A percentile compares a stretch with the other conserved stretches of the same genome.
Conservation (phyloP, 179 eudicot genomes). For the Silene noctiflora region DNA sequence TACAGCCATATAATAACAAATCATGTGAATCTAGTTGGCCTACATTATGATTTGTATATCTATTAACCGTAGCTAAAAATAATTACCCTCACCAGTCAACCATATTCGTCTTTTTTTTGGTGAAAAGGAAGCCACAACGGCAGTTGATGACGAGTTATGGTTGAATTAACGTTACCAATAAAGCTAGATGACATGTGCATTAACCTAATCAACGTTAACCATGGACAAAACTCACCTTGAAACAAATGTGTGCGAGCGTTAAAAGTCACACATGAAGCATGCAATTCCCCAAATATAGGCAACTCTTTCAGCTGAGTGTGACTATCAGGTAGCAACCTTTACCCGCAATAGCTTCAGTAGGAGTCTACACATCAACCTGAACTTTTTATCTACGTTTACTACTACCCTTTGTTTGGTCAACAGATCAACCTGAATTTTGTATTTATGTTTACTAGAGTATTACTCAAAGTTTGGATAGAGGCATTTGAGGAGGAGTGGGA, state of each 20-base stretch:
- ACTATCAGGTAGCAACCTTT: not conserved
- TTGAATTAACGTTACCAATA: too few relatives aligned
- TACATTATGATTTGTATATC: not conserved
- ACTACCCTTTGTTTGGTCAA: not conserved
- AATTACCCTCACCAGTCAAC: too few relatives aligned
- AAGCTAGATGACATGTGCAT: too few relatives aligned
- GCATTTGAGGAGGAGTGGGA: too few relatives aligned
- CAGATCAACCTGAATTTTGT: too few relatives aligned
- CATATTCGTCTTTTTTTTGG: too few relatives aligned
- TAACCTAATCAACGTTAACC: too few relatives aligned
- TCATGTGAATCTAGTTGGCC: not conserved
- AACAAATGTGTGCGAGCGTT: not conserved
- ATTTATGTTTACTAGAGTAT: too few relatives aligned
- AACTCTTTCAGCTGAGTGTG: not conserved
- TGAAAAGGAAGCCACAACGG: too few relatives aligned
- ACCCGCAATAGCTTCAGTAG: not conserved
- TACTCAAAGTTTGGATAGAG: too few relatives aligned
- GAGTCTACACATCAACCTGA: not conserved
- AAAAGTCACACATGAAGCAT: not conserved
- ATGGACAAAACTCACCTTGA: conserved; percentile 2
- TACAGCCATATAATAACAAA: not conserved
- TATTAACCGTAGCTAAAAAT: not conserved
- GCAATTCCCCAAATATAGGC: not conserved
- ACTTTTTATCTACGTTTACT: not conserved
- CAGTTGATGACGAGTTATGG: too few relatives aligned